These are phyloP conservation scores for Somion occarium DNA, from an alignment of 1,284 basidiomycete genomes.

Conservation along the genomic window DNA sequence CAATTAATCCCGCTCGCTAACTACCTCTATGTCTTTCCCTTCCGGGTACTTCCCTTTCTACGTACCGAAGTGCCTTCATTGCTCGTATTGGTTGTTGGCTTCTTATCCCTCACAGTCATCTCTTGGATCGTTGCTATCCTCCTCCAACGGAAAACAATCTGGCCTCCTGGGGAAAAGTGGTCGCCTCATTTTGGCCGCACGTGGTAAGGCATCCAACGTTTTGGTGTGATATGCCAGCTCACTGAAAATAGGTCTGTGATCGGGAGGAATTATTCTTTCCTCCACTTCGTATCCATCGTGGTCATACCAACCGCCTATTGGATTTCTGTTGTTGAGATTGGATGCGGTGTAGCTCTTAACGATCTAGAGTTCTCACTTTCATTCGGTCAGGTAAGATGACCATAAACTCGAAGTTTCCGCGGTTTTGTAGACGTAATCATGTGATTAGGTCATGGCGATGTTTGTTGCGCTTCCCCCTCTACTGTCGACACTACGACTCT, in stretches of 20 bases:
- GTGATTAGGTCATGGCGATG: constrained; percentile 5
- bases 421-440: background rate
- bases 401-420: background rate
- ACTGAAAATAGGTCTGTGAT: background rate
- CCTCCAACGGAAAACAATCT: constrained; percentile 6
- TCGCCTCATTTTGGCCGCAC: constrained; percentile 1
- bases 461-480: constrained; percentile 7
- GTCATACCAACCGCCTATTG: constrained; percentile 4
- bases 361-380: constrained; percentile 3
- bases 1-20: background rate
- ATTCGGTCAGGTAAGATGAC: constrained; percentile 6
- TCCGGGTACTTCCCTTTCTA: background rate
- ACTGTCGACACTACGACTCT: background rate
- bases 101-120: background rate
- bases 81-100: background rate
- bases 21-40: background rate
- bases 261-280: constrained; percentile 7
- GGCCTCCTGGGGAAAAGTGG: constrained; percentile 2
- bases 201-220: background rate
- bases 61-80: background rate
- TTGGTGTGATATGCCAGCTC: background rate
- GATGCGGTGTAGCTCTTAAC: background rate
- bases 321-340: constrained; percentile 1
- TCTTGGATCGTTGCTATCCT: constrained; percentile 5
- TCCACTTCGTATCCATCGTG: constrained; percentile 6